Evolutionary conservation across 352 stramenopile species (phyloP).

Genomic region (Phytophthora palmivora): DNA sequence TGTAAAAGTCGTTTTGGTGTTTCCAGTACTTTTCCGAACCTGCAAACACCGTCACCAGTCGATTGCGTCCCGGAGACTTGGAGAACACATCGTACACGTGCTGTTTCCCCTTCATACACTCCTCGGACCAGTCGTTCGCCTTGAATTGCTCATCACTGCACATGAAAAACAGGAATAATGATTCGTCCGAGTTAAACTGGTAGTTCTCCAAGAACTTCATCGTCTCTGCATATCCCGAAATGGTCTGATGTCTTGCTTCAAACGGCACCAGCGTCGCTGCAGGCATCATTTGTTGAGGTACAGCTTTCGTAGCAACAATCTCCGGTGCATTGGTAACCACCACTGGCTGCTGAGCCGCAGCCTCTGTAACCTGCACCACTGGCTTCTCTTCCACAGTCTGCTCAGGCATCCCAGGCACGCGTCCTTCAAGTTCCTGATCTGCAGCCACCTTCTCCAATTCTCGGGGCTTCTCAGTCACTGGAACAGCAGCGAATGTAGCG

Average conservation of each 20-base stretch:
- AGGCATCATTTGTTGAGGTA: background rate
- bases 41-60: slow-evolving; percentile 67
- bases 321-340: background rate
- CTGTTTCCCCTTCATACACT: slow-evolving; percentile 53
- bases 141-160: slow-evolving; percentile 71
- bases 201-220: slow-evolving; percentile 65
- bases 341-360: slow-evolving; percentile 4
- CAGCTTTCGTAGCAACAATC: slow-evolving; percentile 5
- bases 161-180: slow-evolving; percentile 72
- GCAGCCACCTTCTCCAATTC: slow-evolving; percentile 12
- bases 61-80: slow-evolving; percentile 57
- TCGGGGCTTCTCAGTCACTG: slow-evolving; percentile 9
- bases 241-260: slow-evolving; percentile 44
- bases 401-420: slow-evolving; percentile 27
- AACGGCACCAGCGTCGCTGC: slow-evolving; percentile 23
- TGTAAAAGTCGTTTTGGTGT: slow-evolving; percentile 51
- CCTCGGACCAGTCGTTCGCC: slow-evolving; percentile 56
- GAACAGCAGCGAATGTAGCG: slow-evolving; percentile 1
- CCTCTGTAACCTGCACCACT: slow-evolving; percentile 10
- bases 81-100: slow-evolving; percentile 68
- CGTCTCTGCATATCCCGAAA: slow-evolving; percentile 55
- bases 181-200: slow-evolving; percentile 41
- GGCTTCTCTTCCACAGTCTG: slow-evolving; percentile 14
- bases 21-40: slow-evolving; percentile 55
- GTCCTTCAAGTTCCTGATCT: slow-evolving; percentile 25